These are phyloP conservation scores for Venturia effusa DNA, from an alignment of 2,329 filamentous ascomycete genomes.

Conservation along the genomic window DNA sequence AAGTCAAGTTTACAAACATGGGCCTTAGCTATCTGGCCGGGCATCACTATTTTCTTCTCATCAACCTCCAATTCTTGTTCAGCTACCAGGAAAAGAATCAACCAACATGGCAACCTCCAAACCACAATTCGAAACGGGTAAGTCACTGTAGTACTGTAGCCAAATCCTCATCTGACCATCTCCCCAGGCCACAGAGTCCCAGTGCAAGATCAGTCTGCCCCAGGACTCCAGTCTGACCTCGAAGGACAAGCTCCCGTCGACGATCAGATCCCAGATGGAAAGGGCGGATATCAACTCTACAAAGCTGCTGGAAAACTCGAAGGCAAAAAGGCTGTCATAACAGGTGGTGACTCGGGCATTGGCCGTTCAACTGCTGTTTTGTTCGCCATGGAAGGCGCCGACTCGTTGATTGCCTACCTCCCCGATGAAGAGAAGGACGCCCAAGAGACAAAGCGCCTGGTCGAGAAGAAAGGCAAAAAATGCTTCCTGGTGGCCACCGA, in stretches of 20 bases:
- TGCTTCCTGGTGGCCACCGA: conserved; percentile 56
- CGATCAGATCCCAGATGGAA: conserved; percentile 55
- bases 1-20: neutral
- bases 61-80: neutral
- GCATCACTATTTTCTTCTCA: too few relatives aligned
- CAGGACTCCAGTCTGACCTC: conserved; percentile 46
- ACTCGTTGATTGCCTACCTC: conserved; percentile 62
- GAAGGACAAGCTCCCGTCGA: conserved; percentile 46
- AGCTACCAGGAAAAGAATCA: neutral
- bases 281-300: conserved; percentile 60
- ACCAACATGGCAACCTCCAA: neutral
- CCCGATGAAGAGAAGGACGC: conserved; percentile 69
- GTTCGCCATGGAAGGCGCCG: conserved; percentile 71
- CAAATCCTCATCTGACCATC: neutral
- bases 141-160: too few relatives aligned
- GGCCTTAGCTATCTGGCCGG: too few relatives aligned
- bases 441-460: conserved; percentile 58
- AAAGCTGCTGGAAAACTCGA: conserved; percentile 64
- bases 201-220: conserved; percentile 33
- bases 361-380: conserved; percentile 65
- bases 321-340: conserved; percentile 68
- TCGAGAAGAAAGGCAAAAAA: conserved; percentile 56
- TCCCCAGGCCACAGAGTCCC: conserved; percentile 13
- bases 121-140: conserved; percentile 1
- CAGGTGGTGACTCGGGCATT: conserved; percentile 71